Evolutionary conservation across 208 protist genomes (phyloP).

Genomic region (Phytomonas serpens): DNA sequence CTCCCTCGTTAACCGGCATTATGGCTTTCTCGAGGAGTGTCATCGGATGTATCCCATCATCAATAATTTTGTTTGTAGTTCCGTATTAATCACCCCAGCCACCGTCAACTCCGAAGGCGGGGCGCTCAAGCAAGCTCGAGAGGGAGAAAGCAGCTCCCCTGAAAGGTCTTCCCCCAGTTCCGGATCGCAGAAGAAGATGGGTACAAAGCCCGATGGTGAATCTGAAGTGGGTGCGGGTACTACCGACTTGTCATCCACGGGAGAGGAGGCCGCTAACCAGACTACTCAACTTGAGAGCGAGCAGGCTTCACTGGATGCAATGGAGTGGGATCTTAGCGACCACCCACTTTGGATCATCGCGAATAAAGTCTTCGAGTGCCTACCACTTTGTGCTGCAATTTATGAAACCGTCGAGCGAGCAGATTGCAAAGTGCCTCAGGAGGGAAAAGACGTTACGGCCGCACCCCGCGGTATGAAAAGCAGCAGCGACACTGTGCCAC

Average conservation of each 20-base stretch:
- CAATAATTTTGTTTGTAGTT: neutral
- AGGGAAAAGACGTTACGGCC: neutral
- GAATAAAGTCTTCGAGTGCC: constrained; percentile 65
- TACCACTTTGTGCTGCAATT: constrained; percentile 94
- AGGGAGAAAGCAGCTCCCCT: neutral
- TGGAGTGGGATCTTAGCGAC: constrained; percentile 56
- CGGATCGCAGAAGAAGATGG: neutral
- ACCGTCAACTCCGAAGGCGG: neutral
- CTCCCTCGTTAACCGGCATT: constrained; percentile 97
- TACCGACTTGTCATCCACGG: neutral
- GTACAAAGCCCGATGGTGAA: constrained; percentile 1
- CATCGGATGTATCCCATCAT: constrained; percentile 71
- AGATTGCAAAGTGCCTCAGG: neutral
- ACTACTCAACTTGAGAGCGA: neutral
- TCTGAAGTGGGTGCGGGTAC: neutral
- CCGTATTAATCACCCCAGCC: neutral
- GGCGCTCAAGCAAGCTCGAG: neutral
- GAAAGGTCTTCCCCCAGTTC: neutral
- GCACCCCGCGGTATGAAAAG: neutral
- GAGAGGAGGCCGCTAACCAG: constrained; percentile 8
- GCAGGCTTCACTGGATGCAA: constrained; percentile 11
- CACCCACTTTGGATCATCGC: constrained; percentile 70
- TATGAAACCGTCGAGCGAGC: constrained; percentile 33
- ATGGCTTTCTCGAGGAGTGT: constrained; percentile 99
- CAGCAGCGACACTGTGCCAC: neutral